A percentile compares a stretch with the other conserved stretches of the same genome.
These are phyloP conservation scores for Clavulina sp. DNA, from an alignment of 768 basidiomycete genomes.

Conservation along the genomic window DNA sequence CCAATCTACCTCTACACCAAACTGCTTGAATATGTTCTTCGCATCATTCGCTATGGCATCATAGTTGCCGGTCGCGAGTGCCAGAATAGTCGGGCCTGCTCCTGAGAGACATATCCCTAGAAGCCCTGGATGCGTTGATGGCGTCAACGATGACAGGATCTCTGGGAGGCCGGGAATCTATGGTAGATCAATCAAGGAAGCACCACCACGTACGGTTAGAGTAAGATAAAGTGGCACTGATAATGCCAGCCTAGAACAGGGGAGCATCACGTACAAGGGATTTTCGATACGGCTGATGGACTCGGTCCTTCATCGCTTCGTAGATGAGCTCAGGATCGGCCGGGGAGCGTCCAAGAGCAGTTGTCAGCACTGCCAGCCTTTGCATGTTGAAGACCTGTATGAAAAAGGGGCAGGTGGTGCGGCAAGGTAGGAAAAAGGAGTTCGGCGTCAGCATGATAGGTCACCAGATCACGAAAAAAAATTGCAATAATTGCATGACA, in stretches of 20 bases:
- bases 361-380: constrained; percentile 87
- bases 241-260: neutral
- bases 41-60: constrained; percentile 76
- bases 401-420: too few relatives aligned
- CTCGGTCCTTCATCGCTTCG: constrained; percentile 96
- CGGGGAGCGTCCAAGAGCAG: constrained; percentile 75
- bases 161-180: constrained; percentile 93
- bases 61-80: constrained; percentile 73
- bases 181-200: neutral
- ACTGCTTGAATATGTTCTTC: constrained; percentile 46
- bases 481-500: neutral
- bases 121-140: constrained; percentile 78
- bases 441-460: neutral
- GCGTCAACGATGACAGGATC: constrained; percentile 79
- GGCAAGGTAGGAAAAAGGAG: neutral
- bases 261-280: constrained; percentile 59
- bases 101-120: constrained; percentile 96
- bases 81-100: constrained; percentile 93
- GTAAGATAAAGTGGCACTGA: neutral
- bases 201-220: neutral
- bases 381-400: constrained; percentile 97
- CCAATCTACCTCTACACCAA: constrained; percentile 78
- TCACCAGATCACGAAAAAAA: neutral
- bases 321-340: constrained; percentile 95
- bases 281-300: constrained; percentile 94